These are phyloP conservation scores for Boletus rubropictus DNA, from an alignment of 768 basidiomycete genomes.

Conservation along the genomic window DNA sequence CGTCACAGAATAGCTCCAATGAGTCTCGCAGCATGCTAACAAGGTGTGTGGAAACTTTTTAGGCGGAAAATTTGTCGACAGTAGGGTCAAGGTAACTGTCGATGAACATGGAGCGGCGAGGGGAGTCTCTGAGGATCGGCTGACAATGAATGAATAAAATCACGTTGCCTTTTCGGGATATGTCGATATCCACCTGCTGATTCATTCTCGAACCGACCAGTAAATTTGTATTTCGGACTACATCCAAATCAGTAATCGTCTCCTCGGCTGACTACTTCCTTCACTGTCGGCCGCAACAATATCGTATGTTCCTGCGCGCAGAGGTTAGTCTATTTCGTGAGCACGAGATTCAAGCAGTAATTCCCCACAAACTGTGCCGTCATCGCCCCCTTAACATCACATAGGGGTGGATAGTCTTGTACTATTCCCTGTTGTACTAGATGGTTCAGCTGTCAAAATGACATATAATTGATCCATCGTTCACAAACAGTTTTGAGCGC, in stretches of 20 bases:
- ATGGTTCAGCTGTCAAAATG: conserved; percentile 66
- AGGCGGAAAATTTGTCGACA: background rate
- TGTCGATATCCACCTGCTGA: conserved; percentile 4
- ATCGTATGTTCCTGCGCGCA: conserved; percentile 74
- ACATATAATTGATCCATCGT: background rate
- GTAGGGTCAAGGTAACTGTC: background rate
- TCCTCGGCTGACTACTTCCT: conserved; percentile 80
- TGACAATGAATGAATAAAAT: background rate
- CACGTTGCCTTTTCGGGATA: conserved; percentile 20
- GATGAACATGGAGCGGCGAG: background rate
- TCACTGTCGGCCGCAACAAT: conserved; percentile 74
- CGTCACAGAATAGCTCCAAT: conserved; percentile 15
- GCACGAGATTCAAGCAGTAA: background rate
- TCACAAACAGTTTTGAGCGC: background rate
- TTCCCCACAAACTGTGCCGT: conserved; percentile 83
- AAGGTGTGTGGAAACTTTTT: background rate
- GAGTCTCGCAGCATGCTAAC: conserved; percentile 25
- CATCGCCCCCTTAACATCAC: conserved; percentile 80
- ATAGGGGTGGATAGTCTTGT: conserved; percentile 87
- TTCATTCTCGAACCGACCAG: background rate
- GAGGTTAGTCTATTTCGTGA: conserved; percentile 4
- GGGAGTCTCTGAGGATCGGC: background rate
- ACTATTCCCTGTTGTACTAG: conserved; percentile 87
- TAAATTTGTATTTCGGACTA: conserved; percentile 2
- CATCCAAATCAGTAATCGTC: conserved; percentile 58